Evolutionary conservation across 2,329 filamentous ascomycete species (phyloP).

Genomic region (Didymella pinodella): DNA sequence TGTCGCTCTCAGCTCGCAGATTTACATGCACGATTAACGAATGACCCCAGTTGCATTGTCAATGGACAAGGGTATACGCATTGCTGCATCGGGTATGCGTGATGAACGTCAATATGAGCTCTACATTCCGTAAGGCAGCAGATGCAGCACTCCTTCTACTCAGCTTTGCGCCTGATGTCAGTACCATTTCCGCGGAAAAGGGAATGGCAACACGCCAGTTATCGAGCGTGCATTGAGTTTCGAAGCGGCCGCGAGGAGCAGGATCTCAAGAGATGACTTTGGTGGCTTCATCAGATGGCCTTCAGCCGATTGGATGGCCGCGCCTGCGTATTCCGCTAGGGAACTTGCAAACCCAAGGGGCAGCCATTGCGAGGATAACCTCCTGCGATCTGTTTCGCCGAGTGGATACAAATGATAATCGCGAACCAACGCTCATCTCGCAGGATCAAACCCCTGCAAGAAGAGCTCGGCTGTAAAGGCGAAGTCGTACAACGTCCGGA

Average conservation of each 20-base stretch:
- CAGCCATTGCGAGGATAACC: neutral
- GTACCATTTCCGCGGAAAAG: neutral
- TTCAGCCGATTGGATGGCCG: slow-evolving; percentile 11
- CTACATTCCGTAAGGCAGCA: neutral
- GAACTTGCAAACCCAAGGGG: slow-evolving; percentile 9
- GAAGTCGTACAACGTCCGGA: neutral
- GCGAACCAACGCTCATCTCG: slow-evolving; percentile 17
- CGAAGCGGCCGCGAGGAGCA: slow-evolving; percentile 6
- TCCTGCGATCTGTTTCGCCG: slow-evolving; percentile 2
- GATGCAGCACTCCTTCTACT: neutral
- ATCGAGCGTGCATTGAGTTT: slow-evolving; percentile 3
- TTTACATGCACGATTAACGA: slow-evolving; percentile 8
- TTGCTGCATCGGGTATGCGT: slow-evolving; percentile 15
- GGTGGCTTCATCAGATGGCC: neutral
- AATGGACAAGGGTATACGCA: neutral
- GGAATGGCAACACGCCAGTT: neutral
- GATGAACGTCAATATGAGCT: slow-evolving; percentile 9
- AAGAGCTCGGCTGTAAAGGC: neutral
- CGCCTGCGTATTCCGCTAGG: neutral
- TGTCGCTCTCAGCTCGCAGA: slow-evolving; percentile 4
- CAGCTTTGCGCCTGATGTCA: neutral
- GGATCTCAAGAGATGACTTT: neutral
- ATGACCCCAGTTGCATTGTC: neutral
- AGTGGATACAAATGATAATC: slow-evolving; percentile 6
- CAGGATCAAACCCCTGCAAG: slow-evolving; percentile 10